Evolutionary conservation across 345 rosid genomes (phyloP), one percentile per base, ranked within the genome.

Genomic region (Rhodomyrtus tomentosa): DNA sequence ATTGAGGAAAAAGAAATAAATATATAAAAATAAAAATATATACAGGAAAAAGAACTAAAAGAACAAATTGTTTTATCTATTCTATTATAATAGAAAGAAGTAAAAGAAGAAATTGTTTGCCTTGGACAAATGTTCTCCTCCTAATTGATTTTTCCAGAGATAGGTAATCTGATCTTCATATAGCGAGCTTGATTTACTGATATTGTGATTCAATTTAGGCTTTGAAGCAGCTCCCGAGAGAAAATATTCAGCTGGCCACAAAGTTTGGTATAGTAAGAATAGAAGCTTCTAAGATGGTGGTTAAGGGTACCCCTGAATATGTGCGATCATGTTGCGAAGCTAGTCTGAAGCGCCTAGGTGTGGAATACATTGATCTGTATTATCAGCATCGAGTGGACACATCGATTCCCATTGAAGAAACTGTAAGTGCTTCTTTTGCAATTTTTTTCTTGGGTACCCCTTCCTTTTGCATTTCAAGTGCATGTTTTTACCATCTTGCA

Each of bases 311-410:
- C 25, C 92, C 91, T 42, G 92, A 92, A 48, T 92, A 93, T 50
- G 94, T 91, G 51, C 91, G 92, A 22, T 82, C 86, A 1, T 90
- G 91, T 81, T 93, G 95, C 3, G 92, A 92, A 86, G 95, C 88
- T 56, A 93, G 95, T 87, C 85, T 93, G 87, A 90, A 89, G 86
- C 91, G 93, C 54, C 93, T 93, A 38, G 92, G 79, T 82, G 91
- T 92, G 13, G 90, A 91, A 29, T 92, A 91, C 85, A 92, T 93
- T 59, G 94, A 92, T 88, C 87, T 92, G 42, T 92, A 90, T 83
- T 93, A 91, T 85, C 92, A 91, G 82, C 95, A 93, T 48, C 88
- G 95, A 45, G 90, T 91, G 40, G 95, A 92, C 87, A 89, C 86
- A 38, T 84, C 90, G 10, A 82, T 90, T 29, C 95, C 94, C 7